Base-by-base conservation (phyloP, 1,284 basidiomycete species). In the Boletellus deceptivus region DNA sequence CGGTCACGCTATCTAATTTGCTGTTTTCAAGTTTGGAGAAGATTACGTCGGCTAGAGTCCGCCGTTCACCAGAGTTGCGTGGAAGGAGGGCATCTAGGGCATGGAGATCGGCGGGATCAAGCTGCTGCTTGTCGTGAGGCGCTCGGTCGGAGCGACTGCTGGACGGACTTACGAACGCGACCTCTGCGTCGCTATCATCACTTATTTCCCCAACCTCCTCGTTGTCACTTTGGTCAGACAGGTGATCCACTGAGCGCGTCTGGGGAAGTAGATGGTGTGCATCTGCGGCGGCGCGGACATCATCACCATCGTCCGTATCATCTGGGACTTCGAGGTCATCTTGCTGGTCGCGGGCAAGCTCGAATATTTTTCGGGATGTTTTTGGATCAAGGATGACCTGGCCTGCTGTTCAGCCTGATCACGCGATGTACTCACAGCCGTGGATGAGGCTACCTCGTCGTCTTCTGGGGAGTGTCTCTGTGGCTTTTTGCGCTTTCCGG, bases 41-140 rank as follows among this genome's bases (percentile, higher is more conserved):
- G 56, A 99, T 99, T 34, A 99, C 77, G 69, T 99, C 96, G 20
- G 96, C 96, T 17, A 99, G 76, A 5, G 93, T 97, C 65, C 83
- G 82, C 31, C 91, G 83, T 63, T 87, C 85, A 25, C 80, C 81
- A 17, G 82, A 74, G 68, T 84, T 87, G 10, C 81, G 71, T 33
- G 89, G 90, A 39, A 90, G 78, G 20, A 96, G 75, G 13, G 85
- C 79, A 59, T 96, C 92, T 20, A 97, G 75, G 10, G 91, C 85
- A 58, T 87, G 82, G 69, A 95, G 77, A 70, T 97, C 94, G 55
- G 78, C 83, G 54, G 89, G 84, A 73, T 97, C 93, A 64, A 97
- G 89, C 78, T 94, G 84, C 92, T 95, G 65, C 48, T 46, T 24
- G 50, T 29, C 31, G 63, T 68, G 64, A 57, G 47, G 36, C 27